Base-by-base conservation (phyloP, 495 filamentous ascomycete species). In the Lasiosphaeris hirsuta region DNA sequence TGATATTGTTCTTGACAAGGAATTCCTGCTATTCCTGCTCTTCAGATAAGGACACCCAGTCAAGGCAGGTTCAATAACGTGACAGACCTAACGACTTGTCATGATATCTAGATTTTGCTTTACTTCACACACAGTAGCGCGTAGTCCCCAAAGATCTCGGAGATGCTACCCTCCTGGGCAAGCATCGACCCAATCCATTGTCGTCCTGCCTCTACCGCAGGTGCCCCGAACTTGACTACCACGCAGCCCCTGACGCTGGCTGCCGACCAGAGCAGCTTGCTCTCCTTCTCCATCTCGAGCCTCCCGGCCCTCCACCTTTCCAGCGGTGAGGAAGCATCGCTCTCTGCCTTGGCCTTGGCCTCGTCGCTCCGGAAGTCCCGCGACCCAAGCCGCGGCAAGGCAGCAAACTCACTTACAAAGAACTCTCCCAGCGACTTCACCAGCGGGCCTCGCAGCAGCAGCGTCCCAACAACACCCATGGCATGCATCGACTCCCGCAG, bases 231-330 rank as follows among this genome's bases (percentile, higher is more conserved):
- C 74, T 97, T 98, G 19, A 97, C 86, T 17, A 97, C 78, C 8
- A 92, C 85, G 62, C 90, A 96, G 1, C 90, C 90, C 7, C 92
- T 81, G 30, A 96, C 84, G 36, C 79, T 81, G 18, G 92, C 88
- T 13, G 90, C 92, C 17, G 91, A 96, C 90, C 92, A 98, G 0
- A 95, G 77, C 7, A 93, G 67, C 49, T 80, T 78, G 52, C 83
- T 77, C 17, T 72, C 68, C 58, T 74, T 77, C 70, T 87, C 88
- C 66, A 79, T 71, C 54, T 65, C 52, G 7, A 81, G 68, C 44
- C 82, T 72, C 13, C 45, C 57, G 40, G 52, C 51, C 48, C 78
- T 69, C 77, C 79, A 81, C 35, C 52, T 63, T 54, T 80, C 70
- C 47, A 69, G 56, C 34, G 67, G 62, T 43, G 69, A 77, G 45